Base-by-base conservation (phyloP, 495 filamentous ascomycete species). In the Annulohypoxylon bovei region DNA sequence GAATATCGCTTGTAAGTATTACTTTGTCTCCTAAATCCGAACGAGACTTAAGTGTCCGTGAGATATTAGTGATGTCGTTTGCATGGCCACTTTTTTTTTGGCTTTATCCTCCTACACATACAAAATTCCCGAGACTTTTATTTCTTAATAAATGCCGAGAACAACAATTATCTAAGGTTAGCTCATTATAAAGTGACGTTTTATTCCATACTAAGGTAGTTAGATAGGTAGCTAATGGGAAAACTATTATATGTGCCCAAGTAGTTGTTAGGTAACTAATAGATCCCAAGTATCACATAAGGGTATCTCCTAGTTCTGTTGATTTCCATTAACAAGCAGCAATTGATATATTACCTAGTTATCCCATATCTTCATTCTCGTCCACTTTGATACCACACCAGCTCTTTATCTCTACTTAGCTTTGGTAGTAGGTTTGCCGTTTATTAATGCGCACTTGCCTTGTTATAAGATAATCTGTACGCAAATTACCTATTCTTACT, bases 21-120 rank as follows among this genome's bases (percentile, higher is more conserved):
- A 37, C 37, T 59, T 72, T 72, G 69, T 68, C 64, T 68, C 69
- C 64, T 72, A 72, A 72, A 39, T 67, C 69, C 69, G 69, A 72
- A 53, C 2, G 37, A 28, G 4, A 14, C 11, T 23, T 7, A 23
- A 28, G 46, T n/a, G 39, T 20, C 8, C 12, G 5, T 4, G 1
- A 42, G 11, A 9, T 20, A 35, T 22, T 46, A 16, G 28, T 47
- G 2, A 18, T 22, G 52, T 57, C 33, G 27, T 35, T 58, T 68
- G 40, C 42, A 57, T 61, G 52, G 23, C 6, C 1, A 49, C 39
- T 9, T 46, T 14, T 23, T 67, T 25, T 22, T 22, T 47, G 16
- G 4, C 33, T 67, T 28, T 66, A 65, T 47, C 52, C 16, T 28
- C 22, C 18, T 32, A 25, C 2, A 39, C n/a, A 28, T 12, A 23